These are phyloP conservation scores for Aspergillus leporis DNA, from an alignment of 495 filamentous ascomycete genomes.

Conservation along the genomic window DNA sequence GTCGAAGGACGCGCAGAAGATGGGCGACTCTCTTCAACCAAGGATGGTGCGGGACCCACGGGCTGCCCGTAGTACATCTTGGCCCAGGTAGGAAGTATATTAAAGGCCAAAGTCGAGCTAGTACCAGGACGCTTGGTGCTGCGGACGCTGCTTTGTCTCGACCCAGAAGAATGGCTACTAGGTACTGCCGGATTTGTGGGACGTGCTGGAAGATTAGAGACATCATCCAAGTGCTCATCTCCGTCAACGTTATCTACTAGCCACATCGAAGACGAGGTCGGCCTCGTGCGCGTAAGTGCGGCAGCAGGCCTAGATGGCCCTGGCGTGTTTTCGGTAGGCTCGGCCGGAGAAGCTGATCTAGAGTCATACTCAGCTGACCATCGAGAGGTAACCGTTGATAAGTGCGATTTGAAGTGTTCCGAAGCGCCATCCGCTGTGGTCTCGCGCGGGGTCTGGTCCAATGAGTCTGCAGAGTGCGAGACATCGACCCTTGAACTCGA, in stretches of 20 bases:
- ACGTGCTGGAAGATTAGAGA: constrained; percentile 43
- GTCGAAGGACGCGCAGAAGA: constrained; percentile 31
- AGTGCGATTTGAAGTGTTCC: constrained; percentile 69
- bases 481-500: constrained; percentile 49
- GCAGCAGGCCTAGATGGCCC: constrained; percentile 28
- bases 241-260: constrained; percentile 43
- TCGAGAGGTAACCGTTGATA: constrained; percentile 72
- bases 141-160: constrained; percentile 39
- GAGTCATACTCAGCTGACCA: constrained; percentile 48
- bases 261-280: constrained; percentile 46
- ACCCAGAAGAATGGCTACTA: constrained; percentile 36
- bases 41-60: constrained; percentile 33
- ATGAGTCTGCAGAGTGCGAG: constrained; percentile 28
- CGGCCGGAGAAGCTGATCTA: constrained; percentile 27
- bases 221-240: constrained; percentile 40
- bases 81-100: constrained; percentile 51
- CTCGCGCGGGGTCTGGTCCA: constrained; percentile 21
- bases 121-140: constrained; percentile 43
- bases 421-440: constrained; percentile 38
- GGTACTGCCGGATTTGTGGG: constrained; percentile 33
- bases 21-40: constrained; percentile 36
- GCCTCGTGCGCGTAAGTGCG: constrained; percentile 30
- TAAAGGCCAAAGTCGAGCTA: constrained; percentile 53
- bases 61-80: constrained; percentile 47
- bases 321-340: constrained; percentile 20